phyloP scores from a whole-genome alignment of 345 rosid species.

The Sapria himalayana region DNA sequence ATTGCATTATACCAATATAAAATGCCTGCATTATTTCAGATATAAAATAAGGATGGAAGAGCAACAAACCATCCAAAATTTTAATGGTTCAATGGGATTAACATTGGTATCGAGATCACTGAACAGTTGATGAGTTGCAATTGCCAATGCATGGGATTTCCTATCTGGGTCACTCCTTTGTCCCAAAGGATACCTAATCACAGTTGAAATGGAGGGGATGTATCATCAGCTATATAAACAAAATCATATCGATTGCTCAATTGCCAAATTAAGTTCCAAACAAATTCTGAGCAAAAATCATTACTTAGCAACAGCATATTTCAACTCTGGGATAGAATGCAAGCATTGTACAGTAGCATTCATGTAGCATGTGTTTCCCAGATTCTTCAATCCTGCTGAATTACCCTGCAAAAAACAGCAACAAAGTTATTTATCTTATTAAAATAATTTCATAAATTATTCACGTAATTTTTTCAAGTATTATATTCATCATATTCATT shows the following conservation, averaged over 20 bases:
- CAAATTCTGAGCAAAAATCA: neutral
- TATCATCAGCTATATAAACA: slow-evolving; percentile 6
- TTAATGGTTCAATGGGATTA: slow-evolving; percentile 81
- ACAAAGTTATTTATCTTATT: no score
- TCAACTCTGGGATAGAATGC: slow-evolving; percentile 95
- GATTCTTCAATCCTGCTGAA: slow-evolving; percentile 74
- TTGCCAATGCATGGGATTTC: slow-evolving; percentile 81
- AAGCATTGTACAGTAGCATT: slow-evolving; percentile 89
- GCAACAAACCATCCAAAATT: slow-evolving; percentile 87
- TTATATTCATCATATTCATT: no score
- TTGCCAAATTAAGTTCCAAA: no score
- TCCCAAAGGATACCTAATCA: slow-evolving; percentile 45
- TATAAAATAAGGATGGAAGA: slow-evolving; percentile 3
- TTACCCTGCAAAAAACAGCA: slow-evolving; percentile 48
- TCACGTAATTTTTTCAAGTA: no score
- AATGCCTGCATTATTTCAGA: no score
- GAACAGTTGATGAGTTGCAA: slow-evolving; percentile 81
- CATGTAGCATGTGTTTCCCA: slow-evolving; percentile 98
- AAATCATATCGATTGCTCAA: neutral
- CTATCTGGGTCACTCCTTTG: slow-evolving; percentile 70
- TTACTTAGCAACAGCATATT: slow-evolving; percentile 54
- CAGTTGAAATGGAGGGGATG: slow-evolving; percentile 5
- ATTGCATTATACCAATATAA: no score
- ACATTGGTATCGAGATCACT: slow-evolving; percentile 76
- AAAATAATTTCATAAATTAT: no score